These are phyloP conservation scores for Amylostereum areolatum DNA, from an alignment of 1,284 basidiomycete genomes.

Conservation along the genomic window DNA sequence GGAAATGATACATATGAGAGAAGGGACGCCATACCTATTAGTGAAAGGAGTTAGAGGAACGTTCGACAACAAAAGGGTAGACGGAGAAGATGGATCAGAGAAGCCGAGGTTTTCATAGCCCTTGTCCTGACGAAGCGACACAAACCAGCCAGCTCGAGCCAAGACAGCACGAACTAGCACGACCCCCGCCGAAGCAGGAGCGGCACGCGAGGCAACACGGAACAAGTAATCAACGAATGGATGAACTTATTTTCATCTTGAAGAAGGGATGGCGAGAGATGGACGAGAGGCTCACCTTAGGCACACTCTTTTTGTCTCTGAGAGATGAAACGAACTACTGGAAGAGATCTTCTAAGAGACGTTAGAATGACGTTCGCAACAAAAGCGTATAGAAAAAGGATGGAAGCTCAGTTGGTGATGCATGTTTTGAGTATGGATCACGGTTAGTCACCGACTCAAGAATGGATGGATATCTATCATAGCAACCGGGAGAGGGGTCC, in stretches of 20 bases:
- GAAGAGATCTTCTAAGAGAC: background rate
- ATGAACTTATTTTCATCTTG: slow-evolving; percentile 66
- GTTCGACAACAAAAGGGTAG: background rate
- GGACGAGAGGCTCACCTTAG: background rate
- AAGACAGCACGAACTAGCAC: slow-evolving; percentile 10
- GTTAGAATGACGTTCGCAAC: background rate
- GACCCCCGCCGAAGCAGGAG: slow-evolving; percentile 7
- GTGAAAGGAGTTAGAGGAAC: no score
- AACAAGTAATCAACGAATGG: slow-evolving; percentile 58
- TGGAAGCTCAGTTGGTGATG: slow-evolving; percentile 18
- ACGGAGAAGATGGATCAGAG: slow-evolving; percentile 11
- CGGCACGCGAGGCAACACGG: slow-evolving; percentile 6
- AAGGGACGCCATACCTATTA: no score
- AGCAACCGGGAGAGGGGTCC: slow-evolving; percentile 1
- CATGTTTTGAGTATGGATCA: slow-evolving; percentile 19
- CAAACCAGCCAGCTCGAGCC: slow-evolving; percentile 7
- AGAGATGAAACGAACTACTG: background rate
- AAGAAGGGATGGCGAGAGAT: slow-evolving; percentile 3
- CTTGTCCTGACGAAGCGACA: slow-evolving; percentile 3
- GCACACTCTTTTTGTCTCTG: no score
- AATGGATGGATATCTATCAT: slow-evolving; percentile 16
- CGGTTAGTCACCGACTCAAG: slow-evolving; percentile 14
- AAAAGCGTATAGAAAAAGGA: background rate
- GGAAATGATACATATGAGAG: no score
- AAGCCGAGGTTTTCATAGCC: slow-evolving; percentile 17